phyloP scores from a whole-genome alignment of 2,329 filamentous ascomycete species.

The Aspergillus brasiliensis region DNA sequence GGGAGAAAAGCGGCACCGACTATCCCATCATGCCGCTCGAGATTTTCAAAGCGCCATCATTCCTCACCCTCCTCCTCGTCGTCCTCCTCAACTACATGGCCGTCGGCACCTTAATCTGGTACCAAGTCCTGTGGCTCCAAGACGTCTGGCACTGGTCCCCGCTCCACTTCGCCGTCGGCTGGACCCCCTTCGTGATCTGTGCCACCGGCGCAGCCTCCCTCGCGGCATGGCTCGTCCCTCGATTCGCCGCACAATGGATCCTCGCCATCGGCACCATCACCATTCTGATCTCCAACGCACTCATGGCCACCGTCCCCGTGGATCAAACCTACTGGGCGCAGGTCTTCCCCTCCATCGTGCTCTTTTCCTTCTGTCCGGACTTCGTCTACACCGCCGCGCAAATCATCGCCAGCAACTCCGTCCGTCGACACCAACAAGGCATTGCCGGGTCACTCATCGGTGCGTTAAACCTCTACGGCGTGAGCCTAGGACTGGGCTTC shows the following conservation, averaged over 20 bases:
- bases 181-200: constrained; percentile 47
- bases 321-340: constrained; percentile 50
- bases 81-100: constrained; percentile 53
- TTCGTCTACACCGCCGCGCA: constrained; percentile 55
- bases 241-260: constrained; percentile 52
- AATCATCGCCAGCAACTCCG: constrained; percentile 57
- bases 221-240: constrained; percentile 51
- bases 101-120: constrained; percentile 53
- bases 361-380: constrained; percentile 49
- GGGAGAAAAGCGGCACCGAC: constrained; percentile 45
- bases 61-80: constrained; percentile 47
- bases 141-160: constrained; percentile 46
- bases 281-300: constrained; percentile 32
- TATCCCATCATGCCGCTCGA: constrained; percentile 51
- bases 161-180: constrained; percentile 44
- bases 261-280: constrained; percentile 47
- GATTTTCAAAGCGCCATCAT: constrained; percentile 51
- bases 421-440: constrained; percentile 53
- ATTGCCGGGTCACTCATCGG: constrained; percentile 55
- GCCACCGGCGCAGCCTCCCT: constrained; percentile 41
- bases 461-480: constrained; percentile 47
- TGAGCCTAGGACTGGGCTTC: constrained; percentile 48
- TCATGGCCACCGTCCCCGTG: constrained; percentile 50
- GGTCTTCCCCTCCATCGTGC: constrained; percentile 43
- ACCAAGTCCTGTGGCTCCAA: constrained; percentile 50